Evolutionary conservation across 805 yeast genomes (phyloP).

Genomic region (Dipodascus geniculatus): DNA sequence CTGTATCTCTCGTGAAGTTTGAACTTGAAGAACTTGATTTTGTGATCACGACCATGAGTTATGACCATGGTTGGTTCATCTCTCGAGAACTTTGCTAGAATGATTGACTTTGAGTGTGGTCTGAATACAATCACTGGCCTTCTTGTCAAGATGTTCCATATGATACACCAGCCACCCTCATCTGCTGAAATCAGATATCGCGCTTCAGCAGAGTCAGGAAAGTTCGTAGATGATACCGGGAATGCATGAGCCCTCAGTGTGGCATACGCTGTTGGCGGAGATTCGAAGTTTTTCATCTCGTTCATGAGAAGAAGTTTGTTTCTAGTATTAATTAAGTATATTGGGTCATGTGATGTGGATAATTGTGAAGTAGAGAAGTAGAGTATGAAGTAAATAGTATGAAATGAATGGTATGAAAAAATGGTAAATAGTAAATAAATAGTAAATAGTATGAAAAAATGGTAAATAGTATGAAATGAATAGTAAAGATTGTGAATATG

Average conservation of each 20-base stretch:
- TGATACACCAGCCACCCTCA: slow-evolving; percentile 45
- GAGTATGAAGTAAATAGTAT: no score
- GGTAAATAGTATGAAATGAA: no score
- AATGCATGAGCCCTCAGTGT: slow-evolving; percentile 27
- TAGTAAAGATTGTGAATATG: no score
- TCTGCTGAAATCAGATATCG: slow-evolving; percentile 44
- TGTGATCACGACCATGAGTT: slow-evolving; percentile 62
- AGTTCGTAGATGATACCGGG: slow-evolving; percentile 22
- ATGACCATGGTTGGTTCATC: slow-evolving; percentile 26
- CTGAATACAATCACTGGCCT: slow-evolving; percentile 48
- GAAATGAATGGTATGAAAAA: no score
- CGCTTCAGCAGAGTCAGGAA: slow-evolving; percentile 18
- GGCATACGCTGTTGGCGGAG: slow-evolving; percentile 11
- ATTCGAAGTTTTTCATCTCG: neutral
- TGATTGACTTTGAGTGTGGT: slow-evolving; percentile 42
- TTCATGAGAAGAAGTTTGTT: no score
- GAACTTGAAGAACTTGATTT: slow-evolving; percentile 23
- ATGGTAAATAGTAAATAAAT: no score
- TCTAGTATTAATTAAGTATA: no score
- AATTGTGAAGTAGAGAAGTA: no score
- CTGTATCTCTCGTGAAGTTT: slow-evolving; percentile 32
- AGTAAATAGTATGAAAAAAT: no score
- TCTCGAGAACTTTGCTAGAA: slow-evolving; percentile 35
- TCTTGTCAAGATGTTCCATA: slow-evolving; percentile 52
- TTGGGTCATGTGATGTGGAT: no score